A percentile compares a stretch with the other conserved stretches of the same genome.
Conservation (phyloP, 2,329 filamentous ascomycete genomes). For the Sclerotinia subarctica region DNA sequence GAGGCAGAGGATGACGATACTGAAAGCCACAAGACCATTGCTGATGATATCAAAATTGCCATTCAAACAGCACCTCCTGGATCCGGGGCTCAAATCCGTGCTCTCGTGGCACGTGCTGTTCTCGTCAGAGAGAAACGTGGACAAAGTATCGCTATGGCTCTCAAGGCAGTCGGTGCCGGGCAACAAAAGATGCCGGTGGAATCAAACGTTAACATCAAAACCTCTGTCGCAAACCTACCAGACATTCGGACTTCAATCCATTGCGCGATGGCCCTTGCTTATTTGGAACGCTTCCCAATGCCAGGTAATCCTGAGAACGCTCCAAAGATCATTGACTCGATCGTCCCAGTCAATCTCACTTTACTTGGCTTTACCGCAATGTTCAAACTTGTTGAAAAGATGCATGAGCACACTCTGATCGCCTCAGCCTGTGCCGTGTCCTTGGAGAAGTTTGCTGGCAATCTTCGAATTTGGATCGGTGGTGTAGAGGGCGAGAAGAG, state of each 20-base stretch:
- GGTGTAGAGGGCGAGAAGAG: conserved; percentile 49
- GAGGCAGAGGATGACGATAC: conserved; percentile 49
- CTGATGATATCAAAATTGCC: conserved; percentile 61
- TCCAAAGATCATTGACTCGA: conserved; percentile 49
- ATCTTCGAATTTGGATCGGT: conserved; percentile 60
- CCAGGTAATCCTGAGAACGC: conserved; percentile 44
- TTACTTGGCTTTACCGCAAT: conserved; percentile 59
- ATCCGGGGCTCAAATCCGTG: conserved; percentile 65
- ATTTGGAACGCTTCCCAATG: conserved; percentile 49
- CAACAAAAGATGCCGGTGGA: conserved; percentile 34
- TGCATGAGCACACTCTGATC: conserved; percentile 48
- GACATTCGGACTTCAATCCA: conserved; percentile 57
- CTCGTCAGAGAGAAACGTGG: conserved; percentile 53
- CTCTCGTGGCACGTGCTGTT: conserved; percentile 57
- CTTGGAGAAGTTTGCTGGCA: conserved; percentile 56
- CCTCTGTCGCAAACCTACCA: conserved; percentile 44
- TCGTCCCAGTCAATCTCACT: conserved; percentile 44
- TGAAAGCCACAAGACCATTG: conserved; percentile 42
- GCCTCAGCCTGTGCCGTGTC: conserved; percentile 47
- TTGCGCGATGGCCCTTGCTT: conserved; percentile 59
- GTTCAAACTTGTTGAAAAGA: conserved; percentile 55
- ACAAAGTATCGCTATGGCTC: conserved; percentile 54
- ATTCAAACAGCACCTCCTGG: conserved; percentile 72
- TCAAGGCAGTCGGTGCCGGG: conserved; percentile 50
- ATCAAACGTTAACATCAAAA: conserved; percentile 46